These are phyloP conservation scores for Centaurea solstitialis DNA, from an alignment of 129 eudicot species.

Conservation along the genomic window DNA sequence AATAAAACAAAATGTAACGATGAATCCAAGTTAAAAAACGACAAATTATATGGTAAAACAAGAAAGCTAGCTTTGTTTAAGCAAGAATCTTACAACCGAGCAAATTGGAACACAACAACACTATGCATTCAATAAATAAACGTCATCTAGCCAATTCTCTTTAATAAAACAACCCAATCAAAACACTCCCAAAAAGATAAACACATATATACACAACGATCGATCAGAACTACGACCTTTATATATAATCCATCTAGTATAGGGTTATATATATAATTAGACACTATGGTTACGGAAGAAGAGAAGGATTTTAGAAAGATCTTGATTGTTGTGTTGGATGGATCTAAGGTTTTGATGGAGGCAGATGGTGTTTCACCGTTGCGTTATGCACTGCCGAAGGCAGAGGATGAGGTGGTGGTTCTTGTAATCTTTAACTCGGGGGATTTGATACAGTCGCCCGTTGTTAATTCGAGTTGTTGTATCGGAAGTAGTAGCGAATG, in stretches of 20 bases:
- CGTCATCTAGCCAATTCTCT: not conserved
- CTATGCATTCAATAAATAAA: not conserved
- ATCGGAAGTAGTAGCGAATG: slow-evolving; percentile 10
- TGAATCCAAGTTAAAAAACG: slow-evolving; percentile 8
- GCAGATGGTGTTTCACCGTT: slow-evolving; percentile 34
- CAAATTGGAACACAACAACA: slow-evolving; percentile 3
- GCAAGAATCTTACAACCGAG: slow-evolving; percentile 26
- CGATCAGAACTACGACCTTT: too few relatives aligned
- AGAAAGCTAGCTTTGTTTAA: slow-evolving; percentile 31
- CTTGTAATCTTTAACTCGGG: slow-evolving; percentile 34
- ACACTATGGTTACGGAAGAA: not conserved
- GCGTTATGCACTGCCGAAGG: slow-evolving; percentile 29
- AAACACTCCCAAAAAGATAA: not conserved
- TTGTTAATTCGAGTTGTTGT: slow-evolving; percentile 31
- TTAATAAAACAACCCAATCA: slow-evolving; percentile 7
- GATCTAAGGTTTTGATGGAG: slow-evolving; percentile 29
- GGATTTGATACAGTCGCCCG: slow-evolving; percentile 31
- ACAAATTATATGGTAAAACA: slow-evolving; percentile 28
- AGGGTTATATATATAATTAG: not conserved
- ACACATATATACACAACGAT: not conserved
- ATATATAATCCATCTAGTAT: not conserved
- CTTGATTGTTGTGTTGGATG: slow-evolving; percentile 47
- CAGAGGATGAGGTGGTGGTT: slow-evolving; percentile 41
- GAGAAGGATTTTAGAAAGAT: slow-evolving; percentile 1
- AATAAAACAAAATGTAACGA: slow-evolving; percentile 22